Percentiles rank a stretch among this genome's conserved stretches.
These are phyloP conservation scores for Brettanomyces naardenensis DNA, from an alignment of 805 yeast species.

Conservation along the genomic window DNA sequence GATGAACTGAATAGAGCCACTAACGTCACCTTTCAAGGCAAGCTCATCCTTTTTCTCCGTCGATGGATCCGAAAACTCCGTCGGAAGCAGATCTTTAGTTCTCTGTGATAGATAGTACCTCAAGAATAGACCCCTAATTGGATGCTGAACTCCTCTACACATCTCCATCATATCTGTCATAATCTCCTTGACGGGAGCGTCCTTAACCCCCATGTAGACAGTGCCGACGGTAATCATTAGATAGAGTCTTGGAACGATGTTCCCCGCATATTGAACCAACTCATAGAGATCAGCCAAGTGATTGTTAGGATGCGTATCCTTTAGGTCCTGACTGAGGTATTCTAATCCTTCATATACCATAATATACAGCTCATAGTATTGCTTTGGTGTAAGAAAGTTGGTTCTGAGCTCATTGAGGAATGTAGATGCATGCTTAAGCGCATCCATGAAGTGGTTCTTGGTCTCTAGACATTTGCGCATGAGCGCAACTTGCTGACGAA, in stretches of 20 bases:
- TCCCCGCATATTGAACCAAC: constrained; percentile 91
- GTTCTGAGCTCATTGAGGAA: constrained; percentile 78
- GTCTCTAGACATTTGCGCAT: constrained; percentile 70
- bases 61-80: constrained; percentile 14
- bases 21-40: constrained; percentile 30
- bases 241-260: constrained; percentile 84
- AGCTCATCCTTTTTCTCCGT: constrained; percentile 6
- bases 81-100: constrained; percentile 59
- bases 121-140: constrained; percentile 83
- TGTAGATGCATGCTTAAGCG: constrained; percentile 78
- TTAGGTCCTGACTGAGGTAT: constrained; percentile 53
- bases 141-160: constrained; percentile 96
- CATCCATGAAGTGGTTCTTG: constrained; percentile 71
- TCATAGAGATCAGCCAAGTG: constrained; percentile 88
- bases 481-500: constrained; percentile 60
- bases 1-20: constrained; percentile 70
- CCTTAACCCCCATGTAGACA: constrained; percentile 69
- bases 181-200: constrained; percentile 76
- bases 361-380: constrained; percentile 87
- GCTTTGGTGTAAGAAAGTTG: constrained; percentile 71
- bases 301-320: constrained; percentile 58
- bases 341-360: constrained; percentile 77
- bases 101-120: constrained; percentile 84
- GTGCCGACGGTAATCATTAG: constrained; percentile 94
- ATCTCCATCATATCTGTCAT: constrained; percentile 96